Evolutionary conservation across 352 stramenopile species (phyloP), one percentile per base, ranked within the genome.

Genomic region (Pythium periplocum): DNA sequence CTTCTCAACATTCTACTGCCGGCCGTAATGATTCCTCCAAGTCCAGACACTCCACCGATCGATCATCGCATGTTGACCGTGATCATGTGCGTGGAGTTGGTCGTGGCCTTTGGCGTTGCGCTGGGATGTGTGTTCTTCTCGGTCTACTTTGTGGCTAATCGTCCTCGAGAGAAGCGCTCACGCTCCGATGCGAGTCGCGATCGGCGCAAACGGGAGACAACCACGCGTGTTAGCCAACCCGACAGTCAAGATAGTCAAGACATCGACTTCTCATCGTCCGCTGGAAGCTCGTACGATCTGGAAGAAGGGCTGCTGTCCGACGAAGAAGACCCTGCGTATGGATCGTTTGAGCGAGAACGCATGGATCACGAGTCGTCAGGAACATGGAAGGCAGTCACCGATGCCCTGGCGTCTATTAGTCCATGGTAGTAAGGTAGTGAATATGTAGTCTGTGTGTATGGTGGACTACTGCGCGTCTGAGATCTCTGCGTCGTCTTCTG

Each of bases 71-170:
- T 90, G 63, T 68, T 94, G 45, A 85, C 83, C 8, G 68, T 90
- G 36, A 88, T 94, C 62, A 94, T 94, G 84, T 90, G 76, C 54
- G 70, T 94, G 40, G 84, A 94, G 47, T 64, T 94, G 26, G 71
- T 93, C 11, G 84, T 94, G 37, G 84, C 84, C 12, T 89, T 94
- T 43, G 78, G 62, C 37, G 84, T 94, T 8, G 84, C 84, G 11
- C 68, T 94, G 45, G 73, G 79, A 8, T 94, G 84, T 50, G 82
- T 94, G 37, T 66, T 93, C 34, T 90, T 94, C 55, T 94, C 84
- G 1, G 81, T 94, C 7, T 94, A 94, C 58, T 94, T 94, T 62
- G 82, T 94, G 34, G 83, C 71, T 4, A 94, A 92, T 64, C 84
- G 84, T 5, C 84, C 84, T 11, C 78, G 74, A 12, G 71, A 84